phyloP scores from a whole-genome alignment of 2,329 filamentous ascomycete species.

The Colletotrichum costaricense region DNA sequence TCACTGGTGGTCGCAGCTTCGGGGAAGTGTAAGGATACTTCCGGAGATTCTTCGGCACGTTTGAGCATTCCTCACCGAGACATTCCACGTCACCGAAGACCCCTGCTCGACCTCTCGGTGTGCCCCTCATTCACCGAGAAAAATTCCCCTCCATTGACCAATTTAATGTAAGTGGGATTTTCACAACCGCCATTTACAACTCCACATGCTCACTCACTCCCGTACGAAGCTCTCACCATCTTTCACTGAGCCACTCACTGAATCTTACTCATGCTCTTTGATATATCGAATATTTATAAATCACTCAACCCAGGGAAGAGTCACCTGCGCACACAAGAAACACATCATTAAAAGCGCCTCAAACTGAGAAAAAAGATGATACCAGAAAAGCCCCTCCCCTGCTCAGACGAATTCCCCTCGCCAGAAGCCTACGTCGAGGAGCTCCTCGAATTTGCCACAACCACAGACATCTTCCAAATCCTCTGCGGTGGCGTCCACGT shows the following conservation, averaged over 20 bases:
- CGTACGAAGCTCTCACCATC: not conserved
- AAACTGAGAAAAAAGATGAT: constrained; percentile 49
- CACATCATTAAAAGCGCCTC: not conserved
- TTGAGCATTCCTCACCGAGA: not conserved
- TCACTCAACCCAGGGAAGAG: not conserved
- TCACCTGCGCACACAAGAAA: not conserved
- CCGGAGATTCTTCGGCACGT: constrained; percentile 23
- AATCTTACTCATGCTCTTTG: not conserved
- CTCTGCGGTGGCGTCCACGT: constrained; percentile 98
- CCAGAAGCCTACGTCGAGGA: constrained; percentile 83
- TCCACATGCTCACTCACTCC: not conserved
- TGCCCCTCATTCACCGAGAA: constrained; percentile 36
- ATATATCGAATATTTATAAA: not conserved
- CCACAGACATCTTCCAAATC: constrained; percentile 81
- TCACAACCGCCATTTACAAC: not conserved
- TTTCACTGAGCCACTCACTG: not conserved
- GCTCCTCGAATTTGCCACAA: constrained; percentile 80
- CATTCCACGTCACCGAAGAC: constrained; percentile 3
- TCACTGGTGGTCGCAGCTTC: constrained; percentile 6
- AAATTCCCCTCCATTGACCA: constrained; percentile 29
- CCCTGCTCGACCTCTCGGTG: not conserved
- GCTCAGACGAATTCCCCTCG: constrained; percentile 75
- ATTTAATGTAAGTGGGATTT: constrained; percentile 34
- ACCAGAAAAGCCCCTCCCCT: constrained; percentile 71
- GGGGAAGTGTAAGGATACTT: not conserved